Conservation (phyloP, 805 yeast genomes). For the Starmera quercuum region DNA sequence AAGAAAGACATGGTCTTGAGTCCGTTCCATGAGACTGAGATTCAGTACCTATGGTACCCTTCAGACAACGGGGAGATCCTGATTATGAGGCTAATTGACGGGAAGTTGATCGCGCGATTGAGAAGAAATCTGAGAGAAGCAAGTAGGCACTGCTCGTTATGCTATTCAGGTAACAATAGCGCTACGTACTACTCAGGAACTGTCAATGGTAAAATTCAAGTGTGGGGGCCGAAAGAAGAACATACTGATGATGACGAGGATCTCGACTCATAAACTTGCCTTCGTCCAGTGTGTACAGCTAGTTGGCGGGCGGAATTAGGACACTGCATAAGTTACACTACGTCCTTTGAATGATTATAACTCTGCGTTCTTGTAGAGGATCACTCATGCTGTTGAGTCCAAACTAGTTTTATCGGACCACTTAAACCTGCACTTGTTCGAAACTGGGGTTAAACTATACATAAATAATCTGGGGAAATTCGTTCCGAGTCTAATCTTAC, state of each 20-base stretch:
- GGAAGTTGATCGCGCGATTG: conserved; percentile 54
- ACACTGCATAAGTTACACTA: too few species aligned
- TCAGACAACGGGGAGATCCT: conserved; percentile 70
- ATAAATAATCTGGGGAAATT: too few species aligned
- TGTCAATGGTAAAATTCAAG: conserved; percentile 55
- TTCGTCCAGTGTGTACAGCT: too few species aligned
- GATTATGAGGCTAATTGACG: conserved; percentile 50
- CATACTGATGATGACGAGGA: conserved; percentile 5
- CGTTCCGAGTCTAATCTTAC: too few species aligned
- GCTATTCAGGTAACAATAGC: conserved; percentile 35
- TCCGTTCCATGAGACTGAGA: conserved; percentile 40
- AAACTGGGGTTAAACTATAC: too few species aligned
- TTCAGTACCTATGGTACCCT: conserved; percentile 59
- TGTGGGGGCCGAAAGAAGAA: conserved; percentile 41
- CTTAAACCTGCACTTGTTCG: too few species aligned
- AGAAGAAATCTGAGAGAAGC: conserved; percentile 33
- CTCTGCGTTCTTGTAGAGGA: too few species aligned
- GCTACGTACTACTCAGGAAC: conserved; percentile 52
- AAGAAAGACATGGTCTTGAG: conserved; percentile 22
- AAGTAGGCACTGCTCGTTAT: conserved; percentile 43
- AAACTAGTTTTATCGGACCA: too few species aligned
- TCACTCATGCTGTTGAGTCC: too few species aligned
- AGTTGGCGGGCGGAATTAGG: too few species aligned
- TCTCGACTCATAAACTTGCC: too few species aligned
- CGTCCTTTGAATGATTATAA: too few species aligned